Percentiles rank a stretch among this genome's conserved stretches.
Evolutionary conservation across 2,329 filamentous ascomycete species (phyloP).

Genomic region (Phaeosphaeria sp.): DNA sequence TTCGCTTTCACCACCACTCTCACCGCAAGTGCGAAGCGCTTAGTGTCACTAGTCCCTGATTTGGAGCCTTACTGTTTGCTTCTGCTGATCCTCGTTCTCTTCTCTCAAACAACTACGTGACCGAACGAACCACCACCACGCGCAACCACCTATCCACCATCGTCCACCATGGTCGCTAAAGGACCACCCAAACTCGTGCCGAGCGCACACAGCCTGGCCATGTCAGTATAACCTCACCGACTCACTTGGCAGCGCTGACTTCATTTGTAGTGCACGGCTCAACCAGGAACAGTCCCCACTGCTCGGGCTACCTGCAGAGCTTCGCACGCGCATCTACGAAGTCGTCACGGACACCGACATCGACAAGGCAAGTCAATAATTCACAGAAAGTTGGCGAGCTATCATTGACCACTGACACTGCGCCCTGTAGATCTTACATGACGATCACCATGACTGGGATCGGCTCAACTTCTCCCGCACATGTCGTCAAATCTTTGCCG

Average conservation of each 20-base stretch:
- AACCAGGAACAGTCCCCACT: not conserved
- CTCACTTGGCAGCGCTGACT: not conserved
- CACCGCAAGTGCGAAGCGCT: too few relatives aligned
- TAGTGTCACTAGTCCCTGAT: too few relatives aligned
- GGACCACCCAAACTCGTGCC: not conserved
- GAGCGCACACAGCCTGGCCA: not conserved
- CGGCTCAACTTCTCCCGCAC: not conserved
- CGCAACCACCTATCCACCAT: too few relatives aligned
- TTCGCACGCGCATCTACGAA: slow-evolving; percentile 5
- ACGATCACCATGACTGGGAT: not conserved
- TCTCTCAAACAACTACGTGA: too few relatives aligned
- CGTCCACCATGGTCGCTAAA: not conserved
- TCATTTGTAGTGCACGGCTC: not conserved
- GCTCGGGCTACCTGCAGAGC: slow-evolving; percentile 5
- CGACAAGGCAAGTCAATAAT: not conserved
- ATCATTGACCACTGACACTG: not conserved
- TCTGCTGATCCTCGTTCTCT: too few relatives aligned
- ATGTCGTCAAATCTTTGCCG: not conserved
- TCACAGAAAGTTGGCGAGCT: not conserved
- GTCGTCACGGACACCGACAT: not conserved
- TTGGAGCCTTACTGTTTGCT: too few relatives aligned
- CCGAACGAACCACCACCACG: too few relatives aligned
- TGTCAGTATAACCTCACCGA: not conserved
- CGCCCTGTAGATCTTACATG: not conserved
- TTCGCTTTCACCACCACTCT: too few relatives aligned